These are phyloP conservation scores for Phytopythium vexans DNA, from an alignment of 352 stramenopile species.

Conservation along the genomic window DNA sequence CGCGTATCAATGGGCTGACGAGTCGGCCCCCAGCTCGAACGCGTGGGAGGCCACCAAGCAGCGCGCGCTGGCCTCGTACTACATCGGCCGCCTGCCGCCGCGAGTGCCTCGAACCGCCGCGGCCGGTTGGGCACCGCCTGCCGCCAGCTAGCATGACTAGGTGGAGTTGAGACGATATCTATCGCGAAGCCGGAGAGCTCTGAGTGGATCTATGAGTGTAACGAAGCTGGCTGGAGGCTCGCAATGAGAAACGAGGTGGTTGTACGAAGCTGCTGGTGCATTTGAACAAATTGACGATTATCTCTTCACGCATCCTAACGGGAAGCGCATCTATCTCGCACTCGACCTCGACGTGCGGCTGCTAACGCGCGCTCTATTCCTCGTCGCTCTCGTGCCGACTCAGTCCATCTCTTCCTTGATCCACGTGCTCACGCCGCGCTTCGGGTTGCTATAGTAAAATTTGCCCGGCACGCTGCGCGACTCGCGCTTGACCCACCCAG, in stretches of 20 bases:
- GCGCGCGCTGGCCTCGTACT: constrained; percentile 7
- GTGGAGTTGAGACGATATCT: too few relatives aligned
- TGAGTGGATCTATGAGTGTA: too few relatives aligned
- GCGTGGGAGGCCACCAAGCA: constrained; percentile 5
- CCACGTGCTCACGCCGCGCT: constrained; percentile 88
- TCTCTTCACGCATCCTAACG: not conserved
- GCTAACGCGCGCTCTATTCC: constrained; percentile 4
- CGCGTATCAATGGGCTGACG: not conserved
- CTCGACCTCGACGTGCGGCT: not conserved
- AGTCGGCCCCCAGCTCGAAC: not conserved
- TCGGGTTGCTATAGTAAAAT: constrained; percentile 89
- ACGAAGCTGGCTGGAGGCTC: too few relatives aligned
- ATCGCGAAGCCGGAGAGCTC: too few relatives aligned
- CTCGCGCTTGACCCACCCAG: constrained; percentile 85
- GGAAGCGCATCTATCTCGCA: too few relatives aligned
- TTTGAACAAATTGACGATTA: not conserved
- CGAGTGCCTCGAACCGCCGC: not conserved
- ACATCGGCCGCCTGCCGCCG: constrained; percentile 1
- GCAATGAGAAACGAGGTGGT: not conserved
- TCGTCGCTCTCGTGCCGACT: constrained; percentile 4
- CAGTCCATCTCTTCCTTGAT: constrained; percentile 85
- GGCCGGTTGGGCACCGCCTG: not conserved
- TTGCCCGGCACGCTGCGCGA: constrained; percentile 82
- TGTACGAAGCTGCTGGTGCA: not conserved
- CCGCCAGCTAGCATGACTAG: not conserved